A percentile compares a stretch with the other conserved stretches of the same genome.
Conservation (phyloP, 2,329 filamentous ascomycete genomes). For the Fusarium robinianum region DNA sequence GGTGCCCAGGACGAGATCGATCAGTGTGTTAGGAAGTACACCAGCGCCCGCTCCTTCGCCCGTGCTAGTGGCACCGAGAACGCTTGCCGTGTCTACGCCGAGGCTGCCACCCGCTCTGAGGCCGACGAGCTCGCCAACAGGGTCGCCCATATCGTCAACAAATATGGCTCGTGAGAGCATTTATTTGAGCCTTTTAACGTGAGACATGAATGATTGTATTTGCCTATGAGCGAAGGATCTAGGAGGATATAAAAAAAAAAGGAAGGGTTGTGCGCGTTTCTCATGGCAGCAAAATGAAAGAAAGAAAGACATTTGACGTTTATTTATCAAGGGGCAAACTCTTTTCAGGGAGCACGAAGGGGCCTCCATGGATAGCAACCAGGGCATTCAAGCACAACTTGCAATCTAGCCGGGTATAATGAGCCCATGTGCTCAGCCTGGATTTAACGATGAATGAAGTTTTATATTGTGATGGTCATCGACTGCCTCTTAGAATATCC, state of each 20-base stretch:
- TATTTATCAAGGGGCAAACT: too few relatives aligned
- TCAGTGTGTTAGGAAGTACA: conserved; percentile 85
- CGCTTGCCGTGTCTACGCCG: conserved; percentile 92
- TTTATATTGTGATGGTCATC: too few relatives aligned
- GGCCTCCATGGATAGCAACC: too few relatives aligned
- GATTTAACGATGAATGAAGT: conserved; percentile 27
- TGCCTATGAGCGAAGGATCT: conserved; percentile 4
- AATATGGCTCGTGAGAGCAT: conserved; percentile 47
- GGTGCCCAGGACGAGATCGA: conserved; percentile 88
- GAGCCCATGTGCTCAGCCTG: conserved; percentile 9
- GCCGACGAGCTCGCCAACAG: conserved; percentile 88
- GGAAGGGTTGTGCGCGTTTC: background rate
- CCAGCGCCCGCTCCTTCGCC: conserved; percentile 86
- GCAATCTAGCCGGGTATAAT: conserved; percentile 10
- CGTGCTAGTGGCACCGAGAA: conserved; percentile 95
- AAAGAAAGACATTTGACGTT: too few relatives aligned
- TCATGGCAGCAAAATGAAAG: conserved; percentile 8
- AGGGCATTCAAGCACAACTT: conserved; percentile 11
- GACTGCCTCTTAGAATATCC: too few relatives aligned
- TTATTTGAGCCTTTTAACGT: conserved; percentile 2
- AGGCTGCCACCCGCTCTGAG: conserved; percentile 86
- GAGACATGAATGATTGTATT: conserved; percentile 13
- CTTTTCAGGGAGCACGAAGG: too few relatives aligned
- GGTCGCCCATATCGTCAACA: conserved; percentile 75
- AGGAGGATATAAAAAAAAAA: conserved; percentile 17